phyloP scores from a whole-genome alignment of 768 basidiomycete species.

The Russula earlei region DNA sequence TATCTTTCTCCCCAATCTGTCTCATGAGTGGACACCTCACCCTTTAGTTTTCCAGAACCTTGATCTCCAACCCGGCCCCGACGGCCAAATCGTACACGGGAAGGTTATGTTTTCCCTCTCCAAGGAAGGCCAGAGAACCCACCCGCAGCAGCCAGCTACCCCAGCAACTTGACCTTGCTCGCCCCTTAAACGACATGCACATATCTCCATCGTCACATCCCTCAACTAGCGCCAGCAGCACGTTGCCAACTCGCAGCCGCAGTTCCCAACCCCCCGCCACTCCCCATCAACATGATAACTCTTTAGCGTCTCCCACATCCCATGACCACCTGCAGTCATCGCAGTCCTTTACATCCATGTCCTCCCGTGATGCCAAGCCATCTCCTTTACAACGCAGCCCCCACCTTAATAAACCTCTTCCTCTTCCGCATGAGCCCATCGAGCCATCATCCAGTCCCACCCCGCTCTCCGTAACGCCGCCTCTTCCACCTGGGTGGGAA shows the following conservation, averaged over 20 bases:
- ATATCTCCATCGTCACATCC: constrained; percentile 1
- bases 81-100: constrained; percentile 73
- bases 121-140: constrained; percentile 23
- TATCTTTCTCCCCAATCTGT: too few relatives aligned
- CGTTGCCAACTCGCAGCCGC: constrained; percentile 9
- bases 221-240: neutral
- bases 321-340: constrained; percentile 9
- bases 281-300: neutral
- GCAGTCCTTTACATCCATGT: constrained; percentile 10
- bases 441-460: constrained; percentile 1
- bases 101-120: constrained; percentile 60
- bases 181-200: constrained; percentile 10
- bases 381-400: constrained; percentile 18
- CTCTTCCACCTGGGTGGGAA: constrained; percentile 73
- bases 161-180: constrained; percentile 18
- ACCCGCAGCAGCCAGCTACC: constrained; percentile 12
- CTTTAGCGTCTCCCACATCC: constrained; percentile 1
- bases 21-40: neutral
- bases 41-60: constrained; percentile 54
- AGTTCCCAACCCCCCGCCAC: neutral
- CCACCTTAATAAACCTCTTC: neutral
- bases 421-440: neutral
- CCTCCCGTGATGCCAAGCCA: constrained; percentile 21
- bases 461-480: constrained; percentile 21
- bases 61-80: constrained; percentile 64